Evolutionary conservation across 2,329 filamentous ascomycete species (phyloP), one percentile per base, ranked within the genome.

Genomic region (Phialophora macrospora): DNA sequence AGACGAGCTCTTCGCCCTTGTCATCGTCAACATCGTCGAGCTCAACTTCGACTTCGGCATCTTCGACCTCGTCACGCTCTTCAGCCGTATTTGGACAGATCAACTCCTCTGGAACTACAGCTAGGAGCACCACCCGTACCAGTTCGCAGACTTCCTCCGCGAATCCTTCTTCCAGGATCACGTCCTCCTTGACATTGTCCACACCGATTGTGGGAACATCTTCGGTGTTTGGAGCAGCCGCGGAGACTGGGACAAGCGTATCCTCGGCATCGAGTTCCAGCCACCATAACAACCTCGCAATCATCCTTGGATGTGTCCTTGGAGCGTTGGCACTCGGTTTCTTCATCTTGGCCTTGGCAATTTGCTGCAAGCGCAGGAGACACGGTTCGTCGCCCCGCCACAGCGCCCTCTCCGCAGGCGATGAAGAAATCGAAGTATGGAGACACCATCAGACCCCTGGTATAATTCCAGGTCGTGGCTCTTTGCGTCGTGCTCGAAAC

Each of bases 391-490:
- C 68, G n/a, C 54, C 64, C 32, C 68, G 67, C 24, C 68, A 71
- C 55, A 55, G 68, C n/a, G 66, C 68, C 17, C 63, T 71, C 3
- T 66, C 65, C n/a, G 64, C 65, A n/a, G 65, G 51, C 17, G 70
- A 71, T 48, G 68, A 70, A 24, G 71, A 72, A 58, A 59, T 72
- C n/a, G 66, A 72, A 6, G 60, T 62, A 38, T 72, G 71, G 71
- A 67, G 70, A 60, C 34, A 41, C 55, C 63, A 20, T 64, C 64
- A 26, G 49, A 7, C 38, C 17, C 34, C 55, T 22, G 38, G 14
- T 24, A 41, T 24, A 26, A 26, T 24, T 41, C 28, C 58, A 22
- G 55, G 34, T 46, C 55, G 59, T 41, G 56, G 52, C 44, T 41
- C 62, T 12, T 54, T 56, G 9, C 49, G 41, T 38, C 67, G 58